Base-by-base conservation (phyloP, 805 yeast genomes). In the Yarrowia phangngaensis region DNA sequence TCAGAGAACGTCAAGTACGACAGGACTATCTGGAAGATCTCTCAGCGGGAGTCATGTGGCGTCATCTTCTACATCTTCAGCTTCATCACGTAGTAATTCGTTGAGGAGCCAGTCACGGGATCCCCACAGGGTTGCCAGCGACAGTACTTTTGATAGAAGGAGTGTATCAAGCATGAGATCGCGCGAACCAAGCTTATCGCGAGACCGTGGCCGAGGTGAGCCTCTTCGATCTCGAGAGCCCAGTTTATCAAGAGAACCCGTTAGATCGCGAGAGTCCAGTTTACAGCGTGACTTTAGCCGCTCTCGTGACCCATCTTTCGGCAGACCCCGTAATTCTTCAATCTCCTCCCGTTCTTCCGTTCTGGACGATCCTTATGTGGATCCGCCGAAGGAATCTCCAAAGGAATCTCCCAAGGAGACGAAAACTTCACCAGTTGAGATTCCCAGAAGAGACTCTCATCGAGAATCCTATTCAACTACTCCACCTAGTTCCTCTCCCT, bases 11-110 rank as follows among this genome's bases (percentile, higher is more conserved):
- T 15, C n/a, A n/a, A n/a, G n/a, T n/a, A n/a, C 30, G 1, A 24
- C 43, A 7, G 43, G 43, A 4, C 30, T 35, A 8, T 29, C 26
- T 15, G 43, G 43, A 4, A 16, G 43, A 26, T 24, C 30, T 11
- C 43, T 35, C 9, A 24, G 30, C 3, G 43, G 43, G 4, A 35
- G 43, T 35, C 30, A 35, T 22, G 22, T 33, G 38, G 11, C 38
- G 5, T 27, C 20, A 13, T 15, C 29, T 1, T 24, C 41, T 7
- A 29, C 40, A 7, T 8, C 40, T 22, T 3, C 14, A 6, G 4
- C 8, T 35, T 20, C 23, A 28, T 1, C 11, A 30, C 8, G n/a
- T 30, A 1, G 41, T 35, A 8, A 35, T 27, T 12, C 29, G 43
- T 2, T 16, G 43, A 9, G 5, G 23, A n/a, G 8, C 30, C 4